These are phyloP conservation scores for Zymoseptoria ardabiliae DNA, from an alignment of 2,329 filamentous ascomycete species.

Conservation along the genomic window DNA sequence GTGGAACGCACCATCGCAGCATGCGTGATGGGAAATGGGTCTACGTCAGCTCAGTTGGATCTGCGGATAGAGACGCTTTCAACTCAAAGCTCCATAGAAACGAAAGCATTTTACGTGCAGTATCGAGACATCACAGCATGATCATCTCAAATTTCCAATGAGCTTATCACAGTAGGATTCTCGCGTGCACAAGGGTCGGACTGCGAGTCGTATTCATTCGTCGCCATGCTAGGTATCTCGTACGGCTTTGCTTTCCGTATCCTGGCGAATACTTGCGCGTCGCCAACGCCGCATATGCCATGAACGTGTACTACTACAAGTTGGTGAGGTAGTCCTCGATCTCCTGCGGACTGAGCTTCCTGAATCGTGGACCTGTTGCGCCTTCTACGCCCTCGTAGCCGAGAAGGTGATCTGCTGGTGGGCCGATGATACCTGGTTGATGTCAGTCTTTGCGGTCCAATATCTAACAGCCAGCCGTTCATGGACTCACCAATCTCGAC, in stretches of 20 bases:
- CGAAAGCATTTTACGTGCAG: neutral
- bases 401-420: constrained; percentile 85
- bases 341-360: constrained; percentile 92
- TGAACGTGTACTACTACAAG: constrained; percentile 61
- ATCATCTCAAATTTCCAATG: neutral
- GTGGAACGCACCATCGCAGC: neutral
- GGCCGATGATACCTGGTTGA: constrained; percentile 78
- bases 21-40: neutral
- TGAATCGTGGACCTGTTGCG: constrained; percentile 76
- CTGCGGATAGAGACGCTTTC: neutral
- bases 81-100: neutral
- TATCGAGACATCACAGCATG: neutral
- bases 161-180: neutral
- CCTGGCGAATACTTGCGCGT: neutral
- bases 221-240: neutral
- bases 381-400: constrained; percentile 86
- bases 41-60: neutral
- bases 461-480: neutral
- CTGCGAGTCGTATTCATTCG: neutral
- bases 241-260: neutral
- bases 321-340: constrained; percentile 99
- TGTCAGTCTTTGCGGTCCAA: constrained; percentile 3
- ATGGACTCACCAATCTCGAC: constrained; percentile 81
- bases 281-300: constrained; percentile 3
- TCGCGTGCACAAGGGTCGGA: neutral